phyloP scores from a whole-genome alignment of 2,329 filamentous ascomycete species.

The Microthyrium microscopicum region DNA sequence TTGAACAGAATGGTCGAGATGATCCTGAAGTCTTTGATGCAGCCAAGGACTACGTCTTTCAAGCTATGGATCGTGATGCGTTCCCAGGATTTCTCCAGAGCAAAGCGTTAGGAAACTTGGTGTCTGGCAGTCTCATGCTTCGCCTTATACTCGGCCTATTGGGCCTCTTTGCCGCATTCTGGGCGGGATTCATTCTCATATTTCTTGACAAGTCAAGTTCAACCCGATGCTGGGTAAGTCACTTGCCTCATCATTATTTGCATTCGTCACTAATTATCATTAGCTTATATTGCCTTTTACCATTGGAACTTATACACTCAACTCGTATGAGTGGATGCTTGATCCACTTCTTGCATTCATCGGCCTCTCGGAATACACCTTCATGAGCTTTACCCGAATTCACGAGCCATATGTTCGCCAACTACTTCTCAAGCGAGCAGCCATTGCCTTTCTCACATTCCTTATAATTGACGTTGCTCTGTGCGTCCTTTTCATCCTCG shows the following conservation, averaged over 20 bases:
- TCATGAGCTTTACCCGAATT: slow-evolving; percentile 77
- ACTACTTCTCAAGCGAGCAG: slow-evolving; percentile 65
- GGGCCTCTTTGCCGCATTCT: slow-evolving; percentile 80
- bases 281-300: slow-evolving; percentile 79
- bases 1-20: slow-evolving; percentile 82
- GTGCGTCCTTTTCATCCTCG: slow-evolving; percentile 81
- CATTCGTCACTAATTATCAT: not conserved
- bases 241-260: no score
- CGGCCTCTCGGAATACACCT: slow-evolving; percentile 92
- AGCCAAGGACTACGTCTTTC: slow-evolving; percentile 97
- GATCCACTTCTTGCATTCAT: slow-evolving; percentile 78
- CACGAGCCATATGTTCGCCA: slow-evolving; percentile 81
- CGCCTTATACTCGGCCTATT: slow-evolving; percentile 72
- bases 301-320: slow-evolving; percentile 71
- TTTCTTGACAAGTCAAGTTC: slow-evolving; percentile 63
- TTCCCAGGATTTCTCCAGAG: slow-evolving; percentile 91
- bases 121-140: slow-evolving; percentile 76
- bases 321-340: slow-evolving; percentile 88
- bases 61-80: slow-evolving; percentile 98
- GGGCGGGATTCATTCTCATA: slow-evolving; percentile 85
- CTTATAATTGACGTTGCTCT: slow-evolving; percentile 63
- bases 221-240: slow-evolving; percentile 70
- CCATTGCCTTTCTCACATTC: slow-evolving; percentile 66
- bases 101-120: slow-evolving; percentile 90
- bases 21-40: slow-evolving; percentile 95